Base-by-base conservation (phyloP, 2,329 filamentous ascomycete species). In the Bipolaris sorokiniana region DNA sequence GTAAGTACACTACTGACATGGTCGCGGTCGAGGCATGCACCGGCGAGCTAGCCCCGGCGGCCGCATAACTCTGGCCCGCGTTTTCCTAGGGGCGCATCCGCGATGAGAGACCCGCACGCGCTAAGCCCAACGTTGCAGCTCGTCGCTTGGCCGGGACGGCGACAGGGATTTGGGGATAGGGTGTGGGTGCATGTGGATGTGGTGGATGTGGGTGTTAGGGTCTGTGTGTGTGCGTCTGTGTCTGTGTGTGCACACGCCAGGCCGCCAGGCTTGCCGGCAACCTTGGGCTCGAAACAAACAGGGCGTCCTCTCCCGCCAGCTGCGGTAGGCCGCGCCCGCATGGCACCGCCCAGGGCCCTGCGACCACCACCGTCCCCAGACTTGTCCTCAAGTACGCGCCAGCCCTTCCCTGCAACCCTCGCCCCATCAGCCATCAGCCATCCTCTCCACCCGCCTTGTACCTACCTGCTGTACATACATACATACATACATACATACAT, bases 271-370 rank as follows among this genome's bases (percentile, higher is more conserved):
- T 58, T 56, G 63, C 59, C 66, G 63, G 62, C 67, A 67, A 60
- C 57, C 63, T 69, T 69, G 66, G 64, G 63, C 66, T 68, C 58
- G 62, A 68, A 70, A 68, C 67, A 67, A 68, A 68, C 67, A 67
- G 66, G 66, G 63, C 63, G 58, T 54, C 66, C 66, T 69, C 62
- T 66, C 63, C 65, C 66, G 66, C 67, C 59, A 56, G 60, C 69
- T 73, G 73, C 72, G 71, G 69, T 68, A 68, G 66, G 66, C 71
- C 73, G 71, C 69, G 56, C 65, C 61, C 67, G 67, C 69, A 68
- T 63, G 65, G 69, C 70, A 69, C 69, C 69, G 68, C 70, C 70
- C 66, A 69, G 68, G 68, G 65, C 66, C 61, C 65, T 28, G 26
- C 26, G 26, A 44, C 37, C 68, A 69, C 60, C 64, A 64, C 59